Evolutionary conservation across 345 rosid species (phyloP).

Genomic region (Camelina hispida): DNA sequence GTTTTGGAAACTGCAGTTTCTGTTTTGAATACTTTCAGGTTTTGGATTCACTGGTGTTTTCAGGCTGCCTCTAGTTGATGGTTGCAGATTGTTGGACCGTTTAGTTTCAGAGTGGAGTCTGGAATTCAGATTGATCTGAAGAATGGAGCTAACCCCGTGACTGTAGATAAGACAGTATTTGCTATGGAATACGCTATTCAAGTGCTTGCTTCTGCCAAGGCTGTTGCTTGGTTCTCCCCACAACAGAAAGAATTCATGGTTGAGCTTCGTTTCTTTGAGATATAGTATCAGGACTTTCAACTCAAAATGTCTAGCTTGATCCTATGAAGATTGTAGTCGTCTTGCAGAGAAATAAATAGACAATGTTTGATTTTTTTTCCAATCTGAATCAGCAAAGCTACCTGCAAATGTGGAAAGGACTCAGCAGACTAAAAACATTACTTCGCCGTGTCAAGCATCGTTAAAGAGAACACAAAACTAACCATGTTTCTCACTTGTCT

Average conservation of each 20-base stretch:
- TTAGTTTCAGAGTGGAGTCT: constrained; percentile 84
- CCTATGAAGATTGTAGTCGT: constrained; percentile 23
- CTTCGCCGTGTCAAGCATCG: not conserved
- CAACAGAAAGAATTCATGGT: too few species aligned
- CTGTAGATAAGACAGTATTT: too few species aligned
- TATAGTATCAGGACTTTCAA: constrained; percentile 38
- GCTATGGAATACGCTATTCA: too few species aligned
- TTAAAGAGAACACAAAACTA: constrained; percentile 19
- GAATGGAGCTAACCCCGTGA: too few species aligned
- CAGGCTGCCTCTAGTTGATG: too few species aligned
- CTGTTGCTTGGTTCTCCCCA: too few species aligned
- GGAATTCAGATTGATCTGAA: constrained; percentile 63
- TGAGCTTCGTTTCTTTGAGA: constrained; percentile 82
- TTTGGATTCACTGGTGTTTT: too few species aligned
- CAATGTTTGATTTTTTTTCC: constrained; percentile 63
- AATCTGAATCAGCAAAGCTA: constrained; percentile 78
- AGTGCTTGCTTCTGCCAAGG: too few species aligned
- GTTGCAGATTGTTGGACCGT: constrained; percentile 87
- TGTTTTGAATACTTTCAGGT: too few species aligned
- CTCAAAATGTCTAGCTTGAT: constrained; percentile 24
- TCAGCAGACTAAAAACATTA: not conserved
- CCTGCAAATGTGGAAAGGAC: constrained; percentile 53
- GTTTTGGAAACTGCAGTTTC: too few species aligned
- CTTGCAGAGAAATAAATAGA: constrained; percentile 34
- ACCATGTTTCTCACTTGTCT: constrained; percentile 97